A percentile compares a stretch with the other conserved stretches of the same genome.
These are phyloP conservation scores for Scutellaria baicalensis DNA, from an alignment of 257 asterid genomes.

Conservation along the genomic window DNA sequence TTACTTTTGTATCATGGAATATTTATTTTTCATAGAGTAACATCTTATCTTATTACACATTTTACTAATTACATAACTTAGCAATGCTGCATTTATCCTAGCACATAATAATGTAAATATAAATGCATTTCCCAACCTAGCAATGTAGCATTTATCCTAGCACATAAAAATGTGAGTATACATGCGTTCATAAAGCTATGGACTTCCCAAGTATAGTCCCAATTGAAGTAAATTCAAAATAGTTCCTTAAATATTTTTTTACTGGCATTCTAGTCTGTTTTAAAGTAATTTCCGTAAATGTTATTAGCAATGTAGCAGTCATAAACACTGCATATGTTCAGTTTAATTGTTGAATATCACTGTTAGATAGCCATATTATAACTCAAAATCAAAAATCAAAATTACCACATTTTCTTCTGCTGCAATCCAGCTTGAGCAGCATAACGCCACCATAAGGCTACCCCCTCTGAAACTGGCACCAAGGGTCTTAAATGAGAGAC, in stretches of 20 bases:
- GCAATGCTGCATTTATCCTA: neutral
- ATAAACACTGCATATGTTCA: constrained; percentile 10
- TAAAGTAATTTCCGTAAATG: neutral
- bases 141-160: neutral
- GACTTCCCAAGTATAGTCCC: constrained; percentile 2
- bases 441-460: constrained; percentile 87
- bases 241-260: neutral
- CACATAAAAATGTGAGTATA: neutral
- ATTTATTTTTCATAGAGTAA: neutral
- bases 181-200: neutral
- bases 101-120: neutral
- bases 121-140: neutral
- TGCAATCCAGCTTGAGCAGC: constrained; percentile 91
- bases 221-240: neutral
- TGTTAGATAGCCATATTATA: constrained; percentile 6
- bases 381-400: constrained; percentile 15
- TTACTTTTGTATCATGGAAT: neutral
- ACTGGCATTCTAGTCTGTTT: neutral
- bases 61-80: neutral
- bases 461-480: constrained; percentile 60
- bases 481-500: constrained; percentile 84
- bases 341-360: neutral
- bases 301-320: constrained; percentile 7
- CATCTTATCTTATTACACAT: neutral
- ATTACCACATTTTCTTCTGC: constrained; percentile 86